Percentiles rank a stretch among this genome's conserved stretches.
Conservation (phyloP, 805 yeast genomes). For the Pichia insulana region DNA sequence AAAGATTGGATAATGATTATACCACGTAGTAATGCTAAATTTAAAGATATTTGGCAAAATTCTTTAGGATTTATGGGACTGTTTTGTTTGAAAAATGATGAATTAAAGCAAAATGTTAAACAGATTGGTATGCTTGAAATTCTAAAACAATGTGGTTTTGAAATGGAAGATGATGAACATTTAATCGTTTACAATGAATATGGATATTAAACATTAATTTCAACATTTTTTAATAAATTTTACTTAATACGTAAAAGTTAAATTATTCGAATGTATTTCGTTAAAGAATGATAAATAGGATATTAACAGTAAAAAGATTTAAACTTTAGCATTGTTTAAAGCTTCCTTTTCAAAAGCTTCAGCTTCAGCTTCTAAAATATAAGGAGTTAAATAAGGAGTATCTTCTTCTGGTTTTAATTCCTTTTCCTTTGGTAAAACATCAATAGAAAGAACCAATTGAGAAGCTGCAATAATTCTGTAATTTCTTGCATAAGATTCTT, state of each 20-base stretch:
- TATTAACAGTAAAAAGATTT: background rate
- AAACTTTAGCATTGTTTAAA: slow-evolving; percentile 53
- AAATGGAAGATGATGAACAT: slow-evolving; percentile 42
- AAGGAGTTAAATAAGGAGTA: slow-evolving; percentile 74
- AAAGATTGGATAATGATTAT: slow-evolving; percentile 75
- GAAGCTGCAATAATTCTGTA: slow-evolving; percentile 89
- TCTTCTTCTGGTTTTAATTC: slow-evolving; percentile 76
- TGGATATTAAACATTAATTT: slow-evolving; percentile 54
- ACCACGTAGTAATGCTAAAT: slow-evolving; percentile 62
- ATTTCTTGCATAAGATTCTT: slow-evolving; percentile 81
- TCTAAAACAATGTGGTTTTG: slow-evolving; percentile 60
- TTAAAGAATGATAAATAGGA: background rate
- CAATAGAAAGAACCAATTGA: slow-evolving; percentile 78
- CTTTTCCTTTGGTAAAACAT: slow-evolving; percentile 73
- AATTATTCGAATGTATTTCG: slow-evolving; percentile 2
- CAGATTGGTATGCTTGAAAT: slow-evolving; percentile 42
- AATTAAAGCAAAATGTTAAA: slow-evolving; percentile 39
- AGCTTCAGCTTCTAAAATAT: slow-evolving; percentile 88
- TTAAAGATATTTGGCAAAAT: slow-evolving; percentile 57
- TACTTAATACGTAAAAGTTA: too few species aligned
- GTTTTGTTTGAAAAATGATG: slow-evolving; percentile 62
- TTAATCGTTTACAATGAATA: slow-evolving; percentile 47
- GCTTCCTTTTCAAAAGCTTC: slow-evolving; percentile 82
- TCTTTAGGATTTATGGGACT: slow-evolving; percentile 77
- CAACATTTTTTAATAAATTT: too few species aligned